A percentile compares a stretch with the other conserved stretches of the same genome.
These are phyloP conservation scores for Kwoniella heveanensis DNA, from an alignment of 768 basidiomycete genomes.

Conservation along the genomic window DNA sequence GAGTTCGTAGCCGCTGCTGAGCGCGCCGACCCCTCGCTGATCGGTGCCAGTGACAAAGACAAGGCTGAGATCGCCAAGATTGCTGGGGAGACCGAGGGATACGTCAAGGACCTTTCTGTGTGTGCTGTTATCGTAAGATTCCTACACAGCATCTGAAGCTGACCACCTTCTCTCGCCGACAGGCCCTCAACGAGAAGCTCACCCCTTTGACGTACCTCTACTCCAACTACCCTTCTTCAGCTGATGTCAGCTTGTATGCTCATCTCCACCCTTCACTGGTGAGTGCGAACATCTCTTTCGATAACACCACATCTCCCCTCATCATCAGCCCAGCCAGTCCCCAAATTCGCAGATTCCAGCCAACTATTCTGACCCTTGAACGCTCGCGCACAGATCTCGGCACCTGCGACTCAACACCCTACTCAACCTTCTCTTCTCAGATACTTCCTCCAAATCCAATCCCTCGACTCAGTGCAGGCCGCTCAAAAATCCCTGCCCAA, in stretches of 20 bases:
- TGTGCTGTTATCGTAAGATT: slow-evolving; percentile 12
- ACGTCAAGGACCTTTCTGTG: slow-evolving; percentile 47
- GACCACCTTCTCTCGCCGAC: neutral
- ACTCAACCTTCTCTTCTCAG: slow-evolving; percentile 79
- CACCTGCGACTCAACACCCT: slow-evolving; percentile 76
- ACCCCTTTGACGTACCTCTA: slow-evolving; percentile 81
- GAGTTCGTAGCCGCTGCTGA: slow-evolving; percentile 50
- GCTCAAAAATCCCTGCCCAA: slow-evolving; percentile 57
- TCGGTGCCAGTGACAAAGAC: slow-evolving; percentile 48
- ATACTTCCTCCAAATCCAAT: slow-evolving; percentile 94
- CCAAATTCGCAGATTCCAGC: too few relatives aligned
- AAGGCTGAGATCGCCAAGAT: slow-evolving; percentile 43
- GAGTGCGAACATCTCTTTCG: slow-evolving; percentile 51
- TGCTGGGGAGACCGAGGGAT: slow-evolving; percentile 33
- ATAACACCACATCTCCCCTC: neutral
- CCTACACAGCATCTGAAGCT: neutral
- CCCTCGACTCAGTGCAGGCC: slow-evolving; percentile 65
- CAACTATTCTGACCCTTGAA: neutral
- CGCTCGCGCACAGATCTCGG: neutral
- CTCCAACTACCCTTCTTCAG: slow-evolving; percentile 78
- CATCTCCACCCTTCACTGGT: slow-evolving; percentile 82
- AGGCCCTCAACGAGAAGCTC: slow-evolving; percentile 75
- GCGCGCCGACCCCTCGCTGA: slow-evolving; percentile 45
- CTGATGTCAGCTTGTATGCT: slow-evolving; percentile 88
- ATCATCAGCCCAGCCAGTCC: neutral